Conservation (phyloP, 169 alveolate species). For the Besnoitia besnoiti region DNA sequence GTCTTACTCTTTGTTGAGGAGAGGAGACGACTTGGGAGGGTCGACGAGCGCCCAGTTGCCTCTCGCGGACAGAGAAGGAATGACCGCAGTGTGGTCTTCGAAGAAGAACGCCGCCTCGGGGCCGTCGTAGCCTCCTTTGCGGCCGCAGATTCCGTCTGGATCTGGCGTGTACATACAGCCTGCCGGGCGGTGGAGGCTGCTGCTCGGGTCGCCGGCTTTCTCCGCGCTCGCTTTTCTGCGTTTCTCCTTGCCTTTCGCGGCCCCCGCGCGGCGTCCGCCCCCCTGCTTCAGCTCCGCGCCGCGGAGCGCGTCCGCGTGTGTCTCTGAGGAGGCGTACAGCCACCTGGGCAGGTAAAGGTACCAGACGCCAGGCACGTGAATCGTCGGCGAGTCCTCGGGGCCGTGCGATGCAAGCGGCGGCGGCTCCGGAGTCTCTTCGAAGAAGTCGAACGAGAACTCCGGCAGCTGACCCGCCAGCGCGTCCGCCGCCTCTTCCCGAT, state of each 20-base stretch:
- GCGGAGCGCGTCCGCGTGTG: not conserved
- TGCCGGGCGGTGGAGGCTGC: not conserved
- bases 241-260: not conserved
- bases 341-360: slow-evolving; percentile 37
- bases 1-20: slow-evolving; percentile 22
- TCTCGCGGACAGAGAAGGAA: slow-evolving; percentile 28
- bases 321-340: not conserved
- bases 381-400: slow-evolving; percentile 15
- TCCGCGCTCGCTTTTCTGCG: not conserved
- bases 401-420: slow-evolving; percentile 40
- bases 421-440: slow-evolving; percentile 1
- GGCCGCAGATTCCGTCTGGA: not conserved
- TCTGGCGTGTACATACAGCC: not conserved
- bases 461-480: not conserved
- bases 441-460: not conserved
- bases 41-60: slow-evolving; percentile 42
- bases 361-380: slow-evolving; percentile 47
- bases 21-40: not conserved
- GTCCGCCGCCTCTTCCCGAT: not conserved
- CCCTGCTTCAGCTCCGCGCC: not conserved
- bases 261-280: not conserved
- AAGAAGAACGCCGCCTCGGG: not conserved
- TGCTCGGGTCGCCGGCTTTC: not conserved
- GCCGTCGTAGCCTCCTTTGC: slow-evolving; percentile 14
- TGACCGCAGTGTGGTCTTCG: slow-evolving; percentile 35